Evolutionary conservation across 2,329 filamentous ascomycete species (phyloP), one percentile per base, ranked within the genome.

Genomic region (Alternaria viburni): DNA sequence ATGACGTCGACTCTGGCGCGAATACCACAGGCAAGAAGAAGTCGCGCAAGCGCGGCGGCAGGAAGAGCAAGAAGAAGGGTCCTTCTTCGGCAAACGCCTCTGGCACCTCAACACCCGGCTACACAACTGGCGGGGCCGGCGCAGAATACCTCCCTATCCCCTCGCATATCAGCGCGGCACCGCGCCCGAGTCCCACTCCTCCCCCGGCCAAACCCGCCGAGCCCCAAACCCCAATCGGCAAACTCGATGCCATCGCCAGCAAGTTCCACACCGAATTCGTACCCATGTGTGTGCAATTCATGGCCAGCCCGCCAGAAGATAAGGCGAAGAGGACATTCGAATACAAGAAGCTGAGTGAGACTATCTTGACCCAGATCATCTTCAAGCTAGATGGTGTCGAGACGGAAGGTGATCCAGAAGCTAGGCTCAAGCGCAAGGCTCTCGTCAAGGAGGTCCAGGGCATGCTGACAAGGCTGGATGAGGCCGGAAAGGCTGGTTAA

Each of bases 371-470:
- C 65, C 90, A 93, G 70, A 88, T 93, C 3, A 74, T 95, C 41
- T 81, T 96, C 67, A 95, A 94, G 81, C 79, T 93, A 43, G 92
- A 96, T 76, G 89, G 86, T 21, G 88, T 95, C 3, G 91, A 95
- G 69, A 90, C 89, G 0, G 89, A 90, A 51, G 91, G 91, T 6
- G 88, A 92, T 68, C 69, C 82, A 10, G 88, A 90, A 12, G 88
- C 91, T 25, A 85, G 91, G 65, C 80, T 84, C 12, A 87, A 83
- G 76, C 83, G 92, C 74, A 94, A 91, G 81, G 90, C 89, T 61
- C 79, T 94, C 54, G 90, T 95, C n/a, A 87, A 84, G 71, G 86
- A 90, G 67, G 89, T 91, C 4, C 91, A 95, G 77, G 86, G 83
- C 11, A 81, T 91, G 46, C 79, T 96, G 68, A 89, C 85, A 73